Base-by-base conservation (phyloP, 2,329 filamentous ascomycete species). In the Trichoderma koningiopsis region DNA sequence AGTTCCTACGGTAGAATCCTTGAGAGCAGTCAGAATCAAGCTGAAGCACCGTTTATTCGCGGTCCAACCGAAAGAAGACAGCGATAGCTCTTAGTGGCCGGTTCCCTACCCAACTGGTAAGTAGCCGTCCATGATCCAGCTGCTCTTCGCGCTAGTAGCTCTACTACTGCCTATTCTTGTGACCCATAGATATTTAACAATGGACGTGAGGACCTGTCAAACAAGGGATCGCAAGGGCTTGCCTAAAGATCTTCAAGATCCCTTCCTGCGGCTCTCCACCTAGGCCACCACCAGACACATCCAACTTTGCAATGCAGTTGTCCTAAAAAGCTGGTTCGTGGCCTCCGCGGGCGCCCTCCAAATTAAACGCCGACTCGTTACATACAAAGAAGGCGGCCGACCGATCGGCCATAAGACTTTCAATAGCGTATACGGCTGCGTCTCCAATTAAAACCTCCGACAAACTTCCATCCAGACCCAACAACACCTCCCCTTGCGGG, bases 191-290 rank as follows among this genome's bases (percentile, higher is more conserved):
- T 13, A 58, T 31, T 35, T 19, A 66, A 27, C 43, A 58, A 58
- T 16, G 47, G 63, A 35, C 31, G 24, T 16, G 19, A 43, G 16
- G 19, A 43, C 40, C 16, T 29, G 29, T 8, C 40, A 47, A 27
- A n/a, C 63, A 66, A 58, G 37, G 53, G 53, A 66, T 66, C 40
- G 29, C 53, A 58, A 27, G 63, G 53, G 63, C 19, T 47, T 55
- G 27, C 40, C 53, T 29, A 66, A 49, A 43, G 63, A 66, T 66
- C 63, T 58, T 49, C 63, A 66, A 66, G 63, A 66, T 66, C 63
- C 22, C 57, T 62, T 62, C 59, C 59, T 53, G 63, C 63, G 53
- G 63, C 63, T 47, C 63, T 49, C 63, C 63, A 66, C 53, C 22
- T n/a, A 52, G 37, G 37, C 37, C 37, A 31, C 37, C 35, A 33